Conservation (phyloP, 805 yeast genomes). For the Metschnikowia lachancei region DNA sequence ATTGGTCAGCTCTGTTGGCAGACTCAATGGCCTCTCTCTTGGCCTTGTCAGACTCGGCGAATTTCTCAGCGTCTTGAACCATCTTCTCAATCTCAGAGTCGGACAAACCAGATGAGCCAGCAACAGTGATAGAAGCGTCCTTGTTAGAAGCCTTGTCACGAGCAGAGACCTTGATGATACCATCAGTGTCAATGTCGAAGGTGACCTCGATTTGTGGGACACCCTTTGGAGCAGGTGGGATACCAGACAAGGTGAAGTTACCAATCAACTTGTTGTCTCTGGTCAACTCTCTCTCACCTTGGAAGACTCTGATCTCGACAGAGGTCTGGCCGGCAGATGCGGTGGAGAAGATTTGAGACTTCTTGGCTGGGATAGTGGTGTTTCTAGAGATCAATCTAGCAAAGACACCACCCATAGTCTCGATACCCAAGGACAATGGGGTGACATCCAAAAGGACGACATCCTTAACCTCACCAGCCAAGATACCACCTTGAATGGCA, state of each 20-base stretch:
- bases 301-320: slow-evolving; percentile 97
- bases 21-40: slow-evolving; percentile 79
- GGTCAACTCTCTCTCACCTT: slow-evolving; percentile 98
- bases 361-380: slow-evolving; percentile 96
- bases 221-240: slow-evolving; percentile 94
- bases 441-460: slow-evolving; percentile 87
- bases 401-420: slow-evolving; percentile 97
- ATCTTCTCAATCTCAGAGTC: slow-evolving; percentile 87
- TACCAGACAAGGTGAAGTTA: slow-evolving; percentile 92
- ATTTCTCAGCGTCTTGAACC: slow-evolving; percentile 88
- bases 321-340: slow-evolving; percentile 96
- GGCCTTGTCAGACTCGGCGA: slow-evolving; percentile 83
- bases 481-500: slow-evolving; percentile 95
- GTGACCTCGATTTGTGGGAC: slow-evolving; percentile 93
- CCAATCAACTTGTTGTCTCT: slow-evolving; percentile 97
- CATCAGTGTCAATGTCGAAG: slow-evolving; percentile 95
- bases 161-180: slow-evolving; percentile 93
- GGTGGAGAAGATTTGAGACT: slow-evolving; percentile 91
- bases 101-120: slow-evolving; percentile 91
- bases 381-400: slow-evolving; percentile 87
- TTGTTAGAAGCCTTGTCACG: slow-evolving; percentile 90
- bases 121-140: slow-evolving; percentile 93
- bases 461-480: slow-evolving; percentile 92
- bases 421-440: slow-evolving; percentile 90
- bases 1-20: slow-evolving; percentile 82